Base-by-base conservation (phyloP, 2,329 filamentous ascomycete genomes). In the Pseudogymnoascus sp. region DNA sequence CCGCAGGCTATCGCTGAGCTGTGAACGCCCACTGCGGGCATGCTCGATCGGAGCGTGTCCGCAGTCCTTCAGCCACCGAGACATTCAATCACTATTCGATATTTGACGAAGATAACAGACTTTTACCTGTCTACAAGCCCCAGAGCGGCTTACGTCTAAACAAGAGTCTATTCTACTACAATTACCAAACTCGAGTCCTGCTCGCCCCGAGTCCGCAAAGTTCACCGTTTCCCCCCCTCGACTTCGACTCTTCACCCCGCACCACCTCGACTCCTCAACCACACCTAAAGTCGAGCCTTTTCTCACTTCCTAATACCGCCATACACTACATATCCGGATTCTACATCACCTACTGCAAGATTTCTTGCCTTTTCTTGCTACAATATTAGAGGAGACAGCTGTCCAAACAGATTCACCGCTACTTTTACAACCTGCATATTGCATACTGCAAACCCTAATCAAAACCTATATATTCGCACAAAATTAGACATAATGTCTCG, bases 1-100 rank as follows among this genome's bases (percentile, higher is more conserved):
- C 85, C 85, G 84, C 85, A 82, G 87, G 86, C 88, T 82, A 81
- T 89, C 88, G 88, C 86, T 90, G 88, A 89, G 89, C 90, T 93
- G 89, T 96, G 92, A 93, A 91, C 84, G 79, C 84, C 86, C 87
- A 88, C 89, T 92, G 86, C 87, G 87, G 86, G 85, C 81, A 78
- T 77, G 77, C 74, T 74, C 74, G 70, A 73, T 72, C 75, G 73
- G 76, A 77, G 78, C 78, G 73, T 82, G 84, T 84, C 84, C 84
- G 87, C 85, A 92, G 90, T 91, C 89, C 88, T 86, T 86, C 89
- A 91, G 89, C 88, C 89, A 88, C 87, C 81, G 88, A 91, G 82
- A 83, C 80, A 80, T 82, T 82, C 81, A 83, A 85, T 82, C 78
- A 78, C 76, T 79, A 81, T 84, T 79, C 80, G 81, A 82, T 75